phyloP scores from a whole-genome alignment of 345 rosid genomes.

The Populus alba region DNA sequence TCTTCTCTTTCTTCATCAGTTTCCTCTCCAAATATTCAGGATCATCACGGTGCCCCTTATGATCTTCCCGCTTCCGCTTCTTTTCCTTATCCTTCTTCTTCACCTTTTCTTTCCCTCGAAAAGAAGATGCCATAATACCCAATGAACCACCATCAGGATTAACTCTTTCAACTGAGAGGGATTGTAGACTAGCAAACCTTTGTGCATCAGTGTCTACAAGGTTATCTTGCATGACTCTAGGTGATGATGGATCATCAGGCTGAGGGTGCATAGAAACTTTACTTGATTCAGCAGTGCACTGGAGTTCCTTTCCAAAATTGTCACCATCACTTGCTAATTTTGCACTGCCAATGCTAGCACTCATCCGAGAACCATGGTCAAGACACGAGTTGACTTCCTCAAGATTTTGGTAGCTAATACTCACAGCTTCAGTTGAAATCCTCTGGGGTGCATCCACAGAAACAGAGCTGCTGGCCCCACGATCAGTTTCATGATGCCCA shows the following conservation, averaged over 20 bases:
- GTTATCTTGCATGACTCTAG: constrained; percentile 42
- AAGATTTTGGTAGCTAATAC: constrained; percentile 64
- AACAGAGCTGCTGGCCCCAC: constrained; percentile 68
- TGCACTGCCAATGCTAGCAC: constrained; percentile 94
- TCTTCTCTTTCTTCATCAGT: constrained; percentile 83
- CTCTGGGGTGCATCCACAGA: constrained; percentile 94
- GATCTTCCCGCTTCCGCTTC: constrained; percentile 60
- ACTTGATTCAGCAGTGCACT: constrained; percentile 95
- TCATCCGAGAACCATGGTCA: constrained; percentile 79
- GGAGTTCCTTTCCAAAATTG: constrained; percentile 74
- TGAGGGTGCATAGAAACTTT: constrained; percentile 43
- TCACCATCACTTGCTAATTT: constrained; percentile 65
- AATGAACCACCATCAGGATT: constrained; percentile 32
- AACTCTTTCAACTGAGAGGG: constrained; percentile 42
- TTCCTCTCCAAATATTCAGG: constrained; percentile 71
- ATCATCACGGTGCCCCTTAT: constrained; percentile 35
- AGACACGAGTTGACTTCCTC: constrained; percentile 93
- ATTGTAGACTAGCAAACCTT: constrained; percentile 64
- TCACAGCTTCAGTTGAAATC: constrained; percentile 63
- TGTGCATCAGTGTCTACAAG: constrained; percentile 46
- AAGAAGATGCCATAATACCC: constrained; percentile 25
- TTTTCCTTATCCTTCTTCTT: constrained; percentile 51
- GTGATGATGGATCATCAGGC: constrained; percentile 39
- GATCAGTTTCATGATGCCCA: constrained; percentile 48
- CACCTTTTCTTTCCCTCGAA: constrained; percentile 38